These are phyloP conservation scores for Citrus unshiu DNA, from an alignment of 345 rosid species.

Conservation along the genomic window DNA sequence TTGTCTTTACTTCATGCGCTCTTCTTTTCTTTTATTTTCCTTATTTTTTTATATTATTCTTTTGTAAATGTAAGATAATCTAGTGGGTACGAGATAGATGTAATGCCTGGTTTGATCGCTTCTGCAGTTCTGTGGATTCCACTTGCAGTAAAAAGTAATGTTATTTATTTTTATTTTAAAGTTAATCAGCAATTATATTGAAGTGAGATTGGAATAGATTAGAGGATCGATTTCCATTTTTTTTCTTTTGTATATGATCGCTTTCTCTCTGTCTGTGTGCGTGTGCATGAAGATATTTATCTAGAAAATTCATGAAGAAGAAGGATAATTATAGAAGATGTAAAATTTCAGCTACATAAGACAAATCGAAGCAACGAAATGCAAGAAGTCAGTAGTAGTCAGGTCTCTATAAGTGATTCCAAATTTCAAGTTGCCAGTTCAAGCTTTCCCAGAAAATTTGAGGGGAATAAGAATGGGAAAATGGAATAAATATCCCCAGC, in stretches of 20 bases:
- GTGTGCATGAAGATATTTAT: no score
- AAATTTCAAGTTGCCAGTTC: background rate
- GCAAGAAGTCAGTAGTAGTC: background rate
- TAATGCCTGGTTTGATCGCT: background rate
- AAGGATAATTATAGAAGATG: no score
- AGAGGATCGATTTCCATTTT: no score
- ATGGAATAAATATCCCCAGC: background rate
- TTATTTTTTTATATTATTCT: background rate
- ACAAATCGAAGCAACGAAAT: background rate
- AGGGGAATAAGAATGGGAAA: background rate
- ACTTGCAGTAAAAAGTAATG: background rate
- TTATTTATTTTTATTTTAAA: background rate
- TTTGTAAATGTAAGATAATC: constrained; percentile 3
- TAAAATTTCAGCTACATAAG: background rate
- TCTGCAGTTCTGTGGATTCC: background rate
- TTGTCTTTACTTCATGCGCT: background rate
- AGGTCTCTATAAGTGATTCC: background rate
- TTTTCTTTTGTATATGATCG: background rate
- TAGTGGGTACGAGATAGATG: background rate
- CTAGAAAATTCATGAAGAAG: no score
- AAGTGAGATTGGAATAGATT: background rate
- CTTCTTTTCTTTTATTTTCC: background rate
- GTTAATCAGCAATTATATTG: background rate
- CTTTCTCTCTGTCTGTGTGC: background rate
- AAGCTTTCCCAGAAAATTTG: background rate